Conservation (phyloP, 345 rosid genomes). For the Sonneratia alba region DNA sequence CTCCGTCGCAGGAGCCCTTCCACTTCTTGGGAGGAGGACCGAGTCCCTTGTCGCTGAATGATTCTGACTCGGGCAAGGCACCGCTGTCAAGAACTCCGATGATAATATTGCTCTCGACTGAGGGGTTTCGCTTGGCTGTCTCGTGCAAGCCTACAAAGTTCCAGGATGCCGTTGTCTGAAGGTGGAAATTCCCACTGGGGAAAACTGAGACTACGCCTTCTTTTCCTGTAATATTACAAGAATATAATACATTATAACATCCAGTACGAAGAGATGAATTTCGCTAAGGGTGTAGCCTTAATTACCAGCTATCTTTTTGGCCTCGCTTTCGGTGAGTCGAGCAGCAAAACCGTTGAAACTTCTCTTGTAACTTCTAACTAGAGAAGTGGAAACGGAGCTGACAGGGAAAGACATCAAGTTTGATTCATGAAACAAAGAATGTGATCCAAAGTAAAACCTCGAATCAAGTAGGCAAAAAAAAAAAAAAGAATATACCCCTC, state of each 20-base stretch:
- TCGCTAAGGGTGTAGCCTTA: neutral
- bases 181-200: conserved; percentile 25
- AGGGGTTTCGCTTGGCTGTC: neutral
- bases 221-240: neutral
- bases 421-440: neutral
- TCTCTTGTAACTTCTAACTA: conserved; percentile 40
- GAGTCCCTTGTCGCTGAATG: conserved; percentile 2
- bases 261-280: neutral
- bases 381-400: conserved; percentile 20
- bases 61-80: conserved; percentile 12
- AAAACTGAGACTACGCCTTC: conserved; percentile 35
- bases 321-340: conserved; percentile 31
- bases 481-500: neutral
- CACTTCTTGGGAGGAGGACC: conserved; percentile 13
- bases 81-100: conserved; percentile 12
- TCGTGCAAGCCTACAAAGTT: conserved; percentile 35
- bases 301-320: conserved; percentile 24
- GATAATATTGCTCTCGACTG: conserved; percentile 9
- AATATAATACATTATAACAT: neutral
- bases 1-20: conserved; percentile 10
- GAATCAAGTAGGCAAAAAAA: neutral
- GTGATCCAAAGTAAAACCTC: neutral
- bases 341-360: conserved; percentile 64
- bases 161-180: conserved; percentile 45
- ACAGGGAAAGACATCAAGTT: neutral